These are phyloP conservation scores for rapeseed (Brassica napus) DNA, from an alignment of 345 rosid species.

Conservation along the genomic window Da-Ae NC_063444.1:47560001-47560500, in stretches of 20 bases:
- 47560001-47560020: too few species aligned
- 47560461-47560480: neutral
- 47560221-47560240: neutral
- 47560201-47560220: neutral
- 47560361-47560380: neutral
- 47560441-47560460: too few species aligned
- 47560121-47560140: neutral
- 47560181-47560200: neutral
- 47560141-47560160: neutral
- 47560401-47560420: too few species aligned
- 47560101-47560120: too few species aligned
- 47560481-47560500: neutral
- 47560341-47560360: neutral
- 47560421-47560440: too few species aligned
- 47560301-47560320: neutral
- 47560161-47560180: neutral
- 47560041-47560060: too few species aligned
- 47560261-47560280: too few species aligned
- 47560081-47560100: too few species aligned
- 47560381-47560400: too few species aligned
- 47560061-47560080: too few species aligned
- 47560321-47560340: neutral
- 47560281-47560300: neutral
- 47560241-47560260: neutral
- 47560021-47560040: too few species aligned